Evolutionary conservation across 2,329 filamentous ascomycete species (phyloP).

Genomic region (Penicillium sp.): DNA sequence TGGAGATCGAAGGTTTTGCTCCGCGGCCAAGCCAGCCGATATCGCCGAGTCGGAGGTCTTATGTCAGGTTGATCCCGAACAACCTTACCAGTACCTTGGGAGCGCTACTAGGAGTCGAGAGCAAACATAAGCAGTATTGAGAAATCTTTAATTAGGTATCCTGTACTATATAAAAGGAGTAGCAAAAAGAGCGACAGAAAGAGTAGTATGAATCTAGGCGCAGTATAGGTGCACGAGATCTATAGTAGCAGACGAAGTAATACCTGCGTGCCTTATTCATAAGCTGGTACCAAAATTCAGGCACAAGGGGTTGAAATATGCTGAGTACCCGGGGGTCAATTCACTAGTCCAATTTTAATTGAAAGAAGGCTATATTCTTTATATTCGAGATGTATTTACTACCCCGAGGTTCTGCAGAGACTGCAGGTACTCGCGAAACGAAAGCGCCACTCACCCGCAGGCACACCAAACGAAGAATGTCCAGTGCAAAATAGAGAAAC

Average conservation of each 20-base stretch:
- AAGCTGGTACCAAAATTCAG: no score
- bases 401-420: background rate
- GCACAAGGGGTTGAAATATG: no score
- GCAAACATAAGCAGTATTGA: no score
- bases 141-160: no score
- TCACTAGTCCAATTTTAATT: background rate
- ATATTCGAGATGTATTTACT: slow-evolving; percentile 20
- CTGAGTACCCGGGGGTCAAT: no score
- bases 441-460: background rate
- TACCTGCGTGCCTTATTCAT: no score
- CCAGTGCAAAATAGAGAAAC: background rate
- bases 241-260: no score
- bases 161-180: no score
- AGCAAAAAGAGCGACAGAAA: no score
- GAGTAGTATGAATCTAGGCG: no score
- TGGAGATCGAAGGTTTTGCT: slow-evolving; percentile 25
- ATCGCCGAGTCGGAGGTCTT: slow-evolving; percentile 21
- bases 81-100: background rate
- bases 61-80: slow-evolving; percentile 11
- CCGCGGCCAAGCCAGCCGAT: slow-evolving; percentile 29
- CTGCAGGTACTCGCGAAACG: background rate
- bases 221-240: no score
- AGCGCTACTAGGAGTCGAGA: background rate
- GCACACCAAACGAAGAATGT: slow-evolving; percentile 4
- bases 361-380: slow-evolving; percentile 11